Conservation (phyloP, 352 stramenopile species). For the Globisporangium yorkense region DNA sequence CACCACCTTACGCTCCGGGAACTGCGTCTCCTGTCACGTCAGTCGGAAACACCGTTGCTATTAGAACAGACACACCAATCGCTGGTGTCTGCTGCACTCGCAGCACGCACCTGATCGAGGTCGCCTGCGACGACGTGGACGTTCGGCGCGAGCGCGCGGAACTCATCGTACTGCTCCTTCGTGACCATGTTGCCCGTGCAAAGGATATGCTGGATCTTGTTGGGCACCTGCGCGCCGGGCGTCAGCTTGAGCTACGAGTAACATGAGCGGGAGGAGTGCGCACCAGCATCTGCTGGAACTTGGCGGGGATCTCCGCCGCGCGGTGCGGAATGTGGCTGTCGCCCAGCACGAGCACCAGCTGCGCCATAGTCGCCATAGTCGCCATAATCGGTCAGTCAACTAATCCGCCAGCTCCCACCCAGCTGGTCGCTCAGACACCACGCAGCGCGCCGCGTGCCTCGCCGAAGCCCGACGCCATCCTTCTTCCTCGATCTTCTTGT, state of each 20-base stretch:
- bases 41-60: too few species aligned
- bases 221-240: constrained; percentile 74
- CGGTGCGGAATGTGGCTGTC: constrained; percentile 97
- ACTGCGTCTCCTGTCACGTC: constrained; percentile 46
- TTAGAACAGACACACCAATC: too few species aligned
- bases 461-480: constrained; percentile 60
- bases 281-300: constrained; percentile 93
- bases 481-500: constrained; percentile 5
- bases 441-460: constrained; percentile 24
- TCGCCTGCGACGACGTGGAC: constrained; percentile 95
- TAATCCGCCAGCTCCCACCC: background rate
- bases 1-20: constrained; percentile 94
- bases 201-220: constrained; percentile 98
- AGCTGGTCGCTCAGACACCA: background rate
- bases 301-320: constrained; percentile 92
- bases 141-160: constrained; percentile 94
- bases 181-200: constrained; percentile 97
- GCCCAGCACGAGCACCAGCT: constrained; percentile 96
- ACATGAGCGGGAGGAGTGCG: background rate
- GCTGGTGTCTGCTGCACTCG: background rate
- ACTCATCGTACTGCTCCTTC: constrained; percentile 94
- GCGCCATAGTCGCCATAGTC: constrained; percentile 7
- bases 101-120: constrained; percentile 80
- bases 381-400: background rate
- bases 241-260: too few species aligned